Conservation (phyloP, 1,139 yeast species). For the Pichia sp. region DNA sequence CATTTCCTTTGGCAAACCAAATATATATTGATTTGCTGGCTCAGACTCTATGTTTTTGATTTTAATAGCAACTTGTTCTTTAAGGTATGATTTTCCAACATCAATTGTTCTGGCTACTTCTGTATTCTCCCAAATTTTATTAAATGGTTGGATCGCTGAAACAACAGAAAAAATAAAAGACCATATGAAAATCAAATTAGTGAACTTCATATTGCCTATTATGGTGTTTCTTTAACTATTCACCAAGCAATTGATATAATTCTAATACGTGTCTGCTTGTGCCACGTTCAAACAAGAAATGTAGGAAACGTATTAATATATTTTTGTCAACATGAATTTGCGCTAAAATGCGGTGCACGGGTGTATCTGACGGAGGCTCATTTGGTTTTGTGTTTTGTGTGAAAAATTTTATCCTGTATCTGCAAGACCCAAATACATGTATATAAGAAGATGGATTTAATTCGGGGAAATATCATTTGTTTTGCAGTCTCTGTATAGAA, state of each 20-base stretch:
- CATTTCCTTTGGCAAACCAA: slow-evolving; percentile 40
- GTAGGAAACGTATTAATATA: too few relatives aligned
- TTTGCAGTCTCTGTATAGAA: neutral
- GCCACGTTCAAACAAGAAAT: too few relatives aligned
- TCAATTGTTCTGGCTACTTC: slow-evolving; percentile 51
- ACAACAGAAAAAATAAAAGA: slow-evolving; percentile 1
- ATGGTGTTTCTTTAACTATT: too few relatives aligned
- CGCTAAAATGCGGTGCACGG: too few relatives aligned
- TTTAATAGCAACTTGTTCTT: slow-evolving; percentile 52
- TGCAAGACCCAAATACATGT: too few relatives aligned
- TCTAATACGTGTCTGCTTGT: too few relatives aligned
- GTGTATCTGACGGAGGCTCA: too few relatives aligned
- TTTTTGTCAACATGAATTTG: too few relatives aligned
- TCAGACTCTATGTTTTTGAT: slow-evolving; percentile 52
- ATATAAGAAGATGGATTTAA: neutral
- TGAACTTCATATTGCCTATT: too few relatives aligned
- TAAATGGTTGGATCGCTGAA: slow-evolving; percentile 12
- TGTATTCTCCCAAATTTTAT: slow-evolving; percentile 41
- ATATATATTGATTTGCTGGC: slow-evolving; percentile 52
- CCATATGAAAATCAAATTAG: slow-evolving; percentile 2
- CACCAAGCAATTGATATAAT: too few relatives aligned
- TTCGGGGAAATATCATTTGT: neutral
- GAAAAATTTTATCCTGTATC: too few relatives aligned
- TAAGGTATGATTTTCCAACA: slow-evolving; percentile 58
- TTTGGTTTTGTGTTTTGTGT: too few relatives aligned